Evolutionary conservation across 495 filamentous ascomycete species (phyloP).

Genomic region (Trichoderma gamsii): DNA sequence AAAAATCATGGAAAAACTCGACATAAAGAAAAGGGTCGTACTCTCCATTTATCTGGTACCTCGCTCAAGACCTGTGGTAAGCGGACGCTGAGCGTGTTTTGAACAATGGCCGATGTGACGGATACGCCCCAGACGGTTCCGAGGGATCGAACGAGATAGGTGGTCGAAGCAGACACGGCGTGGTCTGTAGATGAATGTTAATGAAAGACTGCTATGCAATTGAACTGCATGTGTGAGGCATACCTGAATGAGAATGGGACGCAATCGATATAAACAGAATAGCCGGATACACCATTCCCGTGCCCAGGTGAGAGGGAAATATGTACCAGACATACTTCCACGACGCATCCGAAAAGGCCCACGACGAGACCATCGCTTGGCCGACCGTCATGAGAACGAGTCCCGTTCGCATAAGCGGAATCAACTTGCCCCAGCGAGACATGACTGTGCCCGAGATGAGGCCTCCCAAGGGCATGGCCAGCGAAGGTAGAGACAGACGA

Average conservation of each 20-base stretch:
- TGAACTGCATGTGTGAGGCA: neutral
- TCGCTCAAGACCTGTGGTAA: constrained; percentile 52
- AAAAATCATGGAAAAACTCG: neutral
- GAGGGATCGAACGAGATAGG: constrained; percentile 57
- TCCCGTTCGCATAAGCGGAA: constrained; percentile 48
- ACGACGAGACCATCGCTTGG: constrained; percentile 48
- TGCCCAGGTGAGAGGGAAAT: constrained; percentile 58
- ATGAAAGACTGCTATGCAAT: neutral
- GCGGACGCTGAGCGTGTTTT: constrained; percentile 54
- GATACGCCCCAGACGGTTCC: constrained; percentile 61
- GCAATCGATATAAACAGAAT: constrained; percentile 59
- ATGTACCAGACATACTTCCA: constrained; percentile 63
- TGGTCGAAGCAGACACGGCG: constrained; percentile 57
- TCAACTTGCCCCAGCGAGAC: constrained; percentile 57
- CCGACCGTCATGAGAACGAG: constrained; percentile 55
- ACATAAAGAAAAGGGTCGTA: constrained; percentile 39
- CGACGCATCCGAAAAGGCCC: constrained; percentile 49
- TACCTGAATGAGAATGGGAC: constrained; percentile 57
- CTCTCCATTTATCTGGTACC: constrained; percentile 62
- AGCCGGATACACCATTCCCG: constrained; percentile 57
- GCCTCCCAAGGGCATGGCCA: constrained; percentile 56
- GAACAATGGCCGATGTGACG: constrained; percentile 55
- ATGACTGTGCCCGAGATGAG: constrained; percentile 57
- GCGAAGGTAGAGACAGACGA: constrained; percentile 54
- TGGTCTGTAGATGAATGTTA: constrained; percentile 40